phyloP scores from a whole-genome alignment of 1,284 basidiomycete species.

The Mycosarcoma mackinlayi region DNA sequence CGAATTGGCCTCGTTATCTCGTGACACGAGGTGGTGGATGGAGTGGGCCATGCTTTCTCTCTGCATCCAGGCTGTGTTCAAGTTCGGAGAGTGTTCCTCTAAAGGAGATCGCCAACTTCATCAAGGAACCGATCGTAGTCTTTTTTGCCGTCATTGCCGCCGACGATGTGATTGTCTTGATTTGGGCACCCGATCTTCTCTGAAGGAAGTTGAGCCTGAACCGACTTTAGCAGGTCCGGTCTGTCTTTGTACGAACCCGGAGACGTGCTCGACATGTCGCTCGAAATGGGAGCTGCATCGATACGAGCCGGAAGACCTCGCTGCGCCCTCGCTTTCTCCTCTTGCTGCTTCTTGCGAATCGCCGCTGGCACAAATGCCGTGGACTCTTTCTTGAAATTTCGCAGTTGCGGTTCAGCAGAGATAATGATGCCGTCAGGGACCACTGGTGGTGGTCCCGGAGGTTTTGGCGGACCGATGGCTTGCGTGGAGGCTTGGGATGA shows the following conservation, averaged over 20 bases:
- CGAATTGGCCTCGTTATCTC: conserved; percentile 1
- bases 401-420: conserved; percentile 63
- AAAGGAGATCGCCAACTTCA: conserved; percentile 47
- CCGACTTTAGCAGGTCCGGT: conserved; percentile 29
- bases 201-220: conserved; percentile 29
- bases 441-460: conserved; percentile 36
- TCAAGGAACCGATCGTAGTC: conserved; percentile 48
- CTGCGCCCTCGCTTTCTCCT: conserved; percentile 46
- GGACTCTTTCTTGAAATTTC: conserved; percentile 63
- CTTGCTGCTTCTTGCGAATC: conserved; percentile 54
- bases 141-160: conserved; percentile 4
- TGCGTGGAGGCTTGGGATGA: not conserved
- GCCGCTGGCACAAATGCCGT: conserved; percentile 64
- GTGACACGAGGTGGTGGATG: conserved; percentile 3
- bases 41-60: not conserved
- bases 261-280: conserved; percentile 10
- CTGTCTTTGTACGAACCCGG: conserved; percentile 12
- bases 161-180: not conserved
- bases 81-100: not conserved
- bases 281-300: conserved; percentile 52
- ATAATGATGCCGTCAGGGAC: conserved; percentile 44
- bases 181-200: conserved; percentile 2
- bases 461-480: conserved; percentile 3
- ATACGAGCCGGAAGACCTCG: conserved; percentile 52
- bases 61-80: too few species aligned